phyloP scores from a whole-genome alignment of 1,284 basidiomycete genomes.

The Afroboletus lepidellus region DNA sequence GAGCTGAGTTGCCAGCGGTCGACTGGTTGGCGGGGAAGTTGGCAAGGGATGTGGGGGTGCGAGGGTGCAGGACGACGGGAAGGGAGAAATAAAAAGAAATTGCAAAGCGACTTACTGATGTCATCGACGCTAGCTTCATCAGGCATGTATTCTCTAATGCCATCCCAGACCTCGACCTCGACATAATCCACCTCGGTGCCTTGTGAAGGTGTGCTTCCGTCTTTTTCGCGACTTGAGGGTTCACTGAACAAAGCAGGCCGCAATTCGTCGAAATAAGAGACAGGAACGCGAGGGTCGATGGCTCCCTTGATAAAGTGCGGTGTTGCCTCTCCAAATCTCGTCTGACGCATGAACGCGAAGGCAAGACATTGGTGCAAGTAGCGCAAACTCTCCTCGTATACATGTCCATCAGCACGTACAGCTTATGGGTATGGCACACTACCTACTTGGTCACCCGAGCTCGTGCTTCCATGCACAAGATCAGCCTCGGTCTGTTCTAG shows the following conservation, averaged over 20 bases:
- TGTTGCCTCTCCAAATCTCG: conserved; percentile 76
- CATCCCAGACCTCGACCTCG: conserved; percentile 58
- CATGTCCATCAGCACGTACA: conserved; percentile 2
- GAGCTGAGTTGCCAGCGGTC: conserved; percentile 26
- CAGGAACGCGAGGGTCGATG: conserved; percentile 71
- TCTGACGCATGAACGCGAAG: conserved; percentile 69
- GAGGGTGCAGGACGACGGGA: conserved; percentile 19
- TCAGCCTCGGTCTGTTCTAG: conserved; percentile 41
- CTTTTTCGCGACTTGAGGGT: not conserved
- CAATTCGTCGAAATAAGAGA: conserved; percentile 75
- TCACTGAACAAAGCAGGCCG: conserved; percentile 54
- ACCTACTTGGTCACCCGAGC: conserved; percentile 14
- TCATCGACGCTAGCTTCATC: conserved; percentile 63
- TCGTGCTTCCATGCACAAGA: conserved; percentile 10
- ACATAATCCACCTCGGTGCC: conserved; percentile 54
- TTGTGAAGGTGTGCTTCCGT: conserved; percentile 34
- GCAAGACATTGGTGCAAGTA: conserved; percentile 80
- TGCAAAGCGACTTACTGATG: conserved; percentile 61
- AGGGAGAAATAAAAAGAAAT: conserved; percentile 22
- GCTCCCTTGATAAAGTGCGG: conserved; percentile 67
- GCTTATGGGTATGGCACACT: not conserved
- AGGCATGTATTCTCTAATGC: conserved; percentile 66
- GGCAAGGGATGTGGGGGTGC: conserved; percentile 15
- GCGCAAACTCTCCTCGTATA: conserved; percentile 59
- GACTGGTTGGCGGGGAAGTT: conserved; percentile 27